phyloP scores from a whole-genome alignment of 257 asterid genomes.

The Cordia subcordata region DNA sequence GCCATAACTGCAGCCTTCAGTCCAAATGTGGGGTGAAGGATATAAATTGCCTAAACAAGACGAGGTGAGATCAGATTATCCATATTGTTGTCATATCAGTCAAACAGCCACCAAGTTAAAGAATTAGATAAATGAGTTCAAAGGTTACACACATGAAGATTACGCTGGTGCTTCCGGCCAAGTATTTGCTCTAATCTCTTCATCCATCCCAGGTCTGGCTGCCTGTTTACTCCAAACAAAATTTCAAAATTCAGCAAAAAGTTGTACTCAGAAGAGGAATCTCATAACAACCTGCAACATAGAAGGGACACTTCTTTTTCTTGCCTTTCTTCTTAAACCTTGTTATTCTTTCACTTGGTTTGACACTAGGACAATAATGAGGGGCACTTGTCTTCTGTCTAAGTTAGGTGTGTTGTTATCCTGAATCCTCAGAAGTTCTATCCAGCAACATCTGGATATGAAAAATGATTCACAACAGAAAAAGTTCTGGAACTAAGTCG shows the following conservation, averaged over 20 bases:
- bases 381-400: too few relatives aligned
- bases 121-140: not conserved
- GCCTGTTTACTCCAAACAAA: conserved; percentile 49
- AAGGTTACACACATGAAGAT: conserved; percentile 69
- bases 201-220: conserved; percentile 98
- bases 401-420: too few relatives aligned
- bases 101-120: not conserved
- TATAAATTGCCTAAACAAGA: conserved; percentile 67
- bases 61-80: conserved; percentile 11
- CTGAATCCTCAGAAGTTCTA: too few relatives aligned
- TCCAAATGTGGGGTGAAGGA: conserved; percentile 91
- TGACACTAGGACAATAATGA: too few relatives aligned
- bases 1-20: conserved; percentile 80
- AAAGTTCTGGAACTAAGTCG: too few relatives aligned
- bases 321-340: not conserved
- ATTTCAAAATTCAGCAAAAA: not conserved
- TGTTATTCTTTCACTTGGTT: not conserved
- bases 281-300: not conserved
- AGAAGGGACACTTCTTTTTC: not conserved
- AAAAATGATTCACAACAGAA: too few relatives aligned
- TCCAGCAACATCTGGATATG: too few relatives aligned
- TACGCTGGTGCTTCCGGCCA: conserved; percentile 94
- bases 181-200: conserved; percentile 87
- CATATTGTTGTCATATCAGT: not conserved
- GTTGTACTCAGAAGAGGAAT: not conserved